Base-by-base conservation (phyloP, 208 protist species). In the Herpetomonas samuelpessoai region DNA sequence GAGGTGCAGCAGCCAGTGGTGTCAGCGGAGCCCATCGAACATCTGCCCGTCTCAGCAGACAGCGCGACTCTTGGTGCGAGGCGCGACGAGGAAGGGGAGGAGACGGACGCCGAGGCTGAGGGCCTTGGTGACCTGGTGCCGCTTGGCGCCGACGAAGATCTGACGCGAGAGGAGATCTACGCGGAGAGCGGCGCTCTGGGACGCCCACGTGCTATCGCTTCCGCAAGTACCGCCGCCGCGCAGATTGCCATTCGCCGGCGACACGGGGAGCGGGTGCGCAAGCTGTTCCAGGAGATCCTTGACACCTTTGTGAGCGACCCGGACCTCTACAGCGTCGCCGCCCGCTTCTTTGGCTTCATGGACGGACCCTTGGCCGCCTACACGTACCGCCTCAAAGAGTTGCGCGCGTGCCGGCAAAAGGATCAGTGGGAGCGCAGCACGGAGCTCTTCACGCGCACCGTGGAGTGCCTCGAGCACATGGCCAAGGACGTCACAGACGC, bases 221-320 rank as follows among this genome's bases (percentile, higher is more conserved):
- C 7, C 46, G 18, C 7, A 7, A 10, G 12, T n/a, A 51, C 46
- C 18, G 24, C 46, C 9, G 46, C 18, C 19, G 24, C 22, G 7
- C 47, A 39, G 0, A 68, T 60, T 24, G 66, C 61, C 22, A 76
- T 88, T 29, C 75, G 74, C 24, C 31, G 54, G 18, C 86, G 89
- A n/a, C 83, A 93, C 70, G 71, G 68, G 31, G 62, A 82, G 3
- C 85, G 89, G 38, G 72, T 93, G 45, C 81, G 81, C 2, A 74
- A 76, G 49, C 73, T 92, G 12, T 95, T 93, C 63, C 28, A 58
- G 27, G 68, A 70, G 1, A 74, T 95, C 52, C 66, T 86, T 21
- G 76, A 80, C 26, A 62, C 83, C 12, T 95, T 93, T 67, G 89
- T 95, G 28, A 86, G 66, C 24, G 83, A 93, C 68, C 86, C 86